Conservation (phyloP, 2,329 filamentous ascomycete species). For the Aspergillus brasiliensis region DNA sequence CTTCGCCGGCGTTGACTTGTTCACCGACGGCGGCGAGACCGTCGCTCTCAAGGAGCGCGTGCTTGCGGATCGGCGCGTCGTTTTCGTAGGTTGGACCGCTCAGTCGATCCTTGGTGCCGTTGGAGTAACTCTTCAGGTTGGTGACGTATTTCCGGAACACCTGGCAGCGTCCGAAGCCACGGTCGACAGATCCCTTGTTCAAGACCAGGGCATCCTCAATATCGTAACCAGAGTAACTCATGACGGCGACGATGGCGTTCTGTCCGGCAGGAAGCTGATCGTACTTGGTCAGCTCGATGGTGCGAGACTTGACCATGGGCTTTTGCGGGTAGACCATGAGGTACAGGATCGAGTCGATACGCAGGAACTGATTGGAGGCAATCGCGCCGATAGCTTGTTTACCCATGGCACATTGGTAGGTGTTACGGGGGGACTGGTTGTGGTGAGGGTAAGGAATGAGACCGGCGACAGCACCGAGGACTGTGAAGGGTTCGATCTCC, state of each 20-base stretch:
- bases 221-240: slow-evolving; percentile 99
- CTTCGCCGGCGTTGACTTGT: slow-evolving; percentile 74
- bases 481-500: slow-evolving; percentile 97
- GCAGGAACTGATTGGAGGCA: slow-evolving; percentile 95
- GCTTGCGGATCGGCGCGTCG: slow-evolving; percentile 65
- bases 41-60: slow-evolving; percentile 76
- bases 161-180: slow-evolving; percentile 94
- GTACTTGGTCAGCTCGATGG: slow-evolving; percentile 94
- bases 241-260: slow-evolving; percentile 96
- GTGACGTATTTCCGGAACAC: slow-evolving; percentile 95
- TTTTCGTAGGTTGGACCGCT: slow-evolving; percentile 65
- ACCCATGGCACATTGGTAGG: slow-evolving; percentile 99
- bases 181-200: slow-evolving; percentile 93
- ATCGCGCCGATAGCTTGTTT: slow-evolving; percentile 99
- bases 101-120: slow-evolving; percentile 67
- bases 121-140: slow-evolving; percentile 84
- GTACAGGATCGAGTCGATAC: slow-evolving; percentile 94
- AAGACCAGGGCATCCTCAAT: slow-evolving; percentile 97
- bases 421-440: slow-evolving; percentile 98
- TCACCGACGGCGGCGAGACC: slow-evolving; percentile 86
- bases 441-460: slow-evolving; percentile 98
- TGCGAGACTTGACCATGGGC: slow-evolving; percentile 95
- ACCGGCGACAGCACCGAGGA: slow-evolving; percentile 91
- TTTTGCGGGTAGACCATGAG: slow-evolving; percentile 97
- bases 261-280: slow-evolving; percentile 96